A percentile compares a stretch with the other conserved stretches of the same genome.
These are phyloP conservation scores for Cydonia oblonga DNA, from an alignment of 331 rosid species.

Conservation along the genomic window DNA sequence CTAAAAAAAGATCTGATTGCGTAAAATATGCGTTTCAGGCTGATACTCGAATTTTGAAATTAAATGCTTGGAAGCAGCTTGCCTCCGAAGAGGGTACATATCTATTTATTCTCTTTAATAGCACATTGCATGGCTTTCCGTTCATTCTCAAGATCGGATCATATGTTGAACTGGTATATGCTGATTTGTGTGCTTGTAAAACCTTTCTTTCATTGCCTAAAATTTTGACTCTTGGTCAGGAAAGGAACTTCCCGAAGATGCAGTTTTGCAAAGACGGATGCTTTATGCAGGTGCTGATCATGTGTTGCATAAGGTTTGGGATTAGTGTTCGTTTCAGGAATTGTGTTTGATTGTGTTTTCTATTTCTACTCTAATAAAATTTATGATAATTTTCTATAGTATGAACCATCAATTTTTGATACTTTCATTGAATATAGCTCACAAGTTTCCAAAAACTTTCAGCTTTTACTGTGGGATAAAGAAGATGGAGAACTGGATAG, in stretches of 20 bases:
- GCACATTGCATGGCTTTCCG: not conserved
- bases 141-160: not conserved
- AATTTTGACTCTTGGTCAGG: constrained; percentile 36
- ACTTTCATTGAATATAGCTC: not conserved
- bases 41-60: constrained; percentile 68
- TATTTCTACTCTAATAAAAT: not conserved
- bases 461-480: constrained; percentile 59
- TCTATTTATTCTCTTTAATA: constrained; percentile 1
- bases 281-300: constrained; percentile 67
- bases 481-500: constrained; percentile 51
- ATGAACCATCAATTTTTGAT: not conserved
- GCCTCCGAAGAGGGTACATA: constrained; percentile 75
- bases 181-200: not conserved
- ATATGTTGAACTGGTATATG: not conserved
- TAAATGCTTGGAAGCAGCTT: constrained; percentile 81
- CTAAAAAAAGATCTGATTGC: not conserved
- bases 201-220: not conserved
- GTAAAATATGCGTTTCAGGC: constrained; percentile 50
- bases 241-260: constrained; percentile 59
- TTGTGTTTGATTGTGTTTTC: not conserved
- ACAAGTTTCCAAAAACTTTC: constrained; percentile 27
- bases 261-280: constrained; percentile 45
- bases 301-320: constrained; percentile 63
- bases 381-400: not conserved
- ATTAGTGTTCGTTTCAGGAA: not conserved